These are phyloP conservation scores for Tetrahymena borealis DNA, from an alignment of 73 alveolate species.

Conservation along the genomic window DNA sequence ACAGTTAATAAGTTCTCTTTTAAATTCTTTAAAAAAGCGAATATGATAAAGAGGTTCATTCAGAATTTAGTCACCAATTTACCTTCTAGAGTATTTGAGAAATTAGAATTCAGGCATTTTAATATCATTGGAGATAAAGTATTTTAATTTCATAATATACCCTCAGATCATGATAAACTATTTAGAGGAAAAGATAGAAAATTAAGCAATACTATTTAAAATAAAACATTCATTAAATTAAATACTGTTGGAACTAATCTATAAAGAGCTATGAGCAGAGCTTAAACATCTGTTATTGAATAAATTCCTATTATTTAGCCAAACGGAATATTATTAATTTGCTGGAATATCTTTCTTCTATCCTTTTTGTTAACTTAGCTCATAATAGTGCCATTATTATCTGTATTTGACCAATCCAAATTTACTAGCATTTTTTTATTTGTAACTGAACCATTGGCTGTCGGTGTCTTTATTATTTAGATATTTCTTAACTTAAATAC, in stretches of 20 bases:
- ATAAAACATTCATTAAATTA: not conserved
- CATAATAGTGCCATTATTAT: not conserved
- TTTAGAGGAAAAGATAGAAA: not conserved
- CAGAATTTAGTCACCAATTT: not conserved
- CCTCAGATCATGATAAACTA: not conserved
- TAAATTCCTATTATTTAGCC: not conserved
- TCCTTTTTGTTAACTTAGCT: not conserved
- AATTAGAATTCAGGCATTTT: not conserved
- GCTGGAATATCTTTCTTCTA: not conserved
- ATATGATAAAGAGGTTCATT: not conserved
- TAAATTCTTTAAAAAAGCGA: not conserved
- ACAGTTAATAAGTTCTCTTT: not conserved
- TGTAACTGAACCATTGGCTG: not conserved
- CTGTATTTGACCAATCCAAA: not conserved
- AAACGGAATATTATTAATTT: not conserved
- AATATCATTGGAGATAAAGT: not conserved
- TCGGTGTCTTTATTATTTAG: not conserved
- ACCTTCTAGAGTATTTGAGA: not conserved
- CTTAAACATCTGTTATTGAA: not conserved
- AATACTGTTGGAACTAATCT: not conserved
- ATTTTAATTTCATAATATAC: not conserved
- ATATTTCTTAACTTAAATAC: not conserved
- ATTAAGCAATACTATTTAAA: too few species aligned
- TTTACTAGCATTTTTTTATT: not conserved
- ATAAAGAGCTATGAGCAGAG: not conserved